phyloP scores from a whole-genome alignment of 2,329 filamentous ascomycete species.

The Gyromitra esculenta region DNA sequence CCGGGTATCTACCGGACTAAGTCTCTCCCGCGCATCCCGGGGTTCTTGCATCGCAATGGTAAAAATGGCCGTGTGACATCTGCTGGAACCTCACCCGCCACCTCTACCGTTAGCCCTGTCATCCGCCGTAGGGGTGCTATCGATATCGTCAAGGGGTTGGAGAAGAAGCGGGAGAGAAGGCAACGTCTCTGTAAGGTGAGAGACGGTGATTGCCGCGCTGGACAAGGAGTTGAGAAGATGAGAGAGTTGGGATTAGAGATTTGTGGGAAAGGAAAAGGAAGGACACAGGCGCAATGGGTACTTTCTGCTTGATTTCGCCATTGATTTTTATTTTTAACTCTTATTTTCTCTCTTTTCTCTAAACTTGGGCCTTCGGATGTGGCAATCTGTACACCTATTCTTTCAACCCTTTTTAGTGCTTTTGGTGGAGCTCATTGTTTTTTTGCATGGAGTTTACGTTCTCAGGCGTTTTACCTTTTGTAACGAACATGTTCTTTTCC shows the following conservation, averaged over 20 bases:
- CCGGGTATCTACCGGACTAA: constrained; percentile 77
- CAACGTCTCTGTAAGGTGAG: constrained; percentile 86
- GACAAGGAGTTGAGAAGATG: constrained; percentile 93
- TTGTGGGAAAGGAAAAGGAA: constrained; percentile 71
- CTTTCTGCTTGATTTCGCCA: constrained; percentile 56
- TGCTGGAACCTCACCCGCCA: constrained; percentile 56
- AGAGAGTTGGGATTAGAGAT: constrained; percentile 87
- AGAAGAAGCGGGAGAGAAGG: constrained; percentile 90
- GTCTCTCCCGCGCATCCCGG: constrained; percentile 82
- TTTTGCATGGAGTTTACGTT: constrained; percentile 23
- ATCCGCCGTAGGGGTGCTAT: constrained; percentile 91
- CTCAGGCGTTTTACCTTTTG: constrained; percentile 28
- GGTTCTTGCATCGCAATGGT: constrained; percentile 69
- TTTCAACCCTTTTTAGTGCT: constrained; percentile 49
- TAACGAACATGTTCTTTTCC: constrained; percentile 50
- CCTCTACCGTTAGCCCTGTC: constrained; percentile 60
- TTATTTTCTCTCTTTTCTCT: constrained; percentile 44
- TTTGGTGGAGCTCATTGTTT: constrained; percentile 53
- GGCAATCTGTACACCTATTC: constrained; percentile 53
- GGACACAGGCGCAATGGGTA: constrained; percentile 56
- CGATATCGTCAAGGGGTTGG: constrained; percentile 95
- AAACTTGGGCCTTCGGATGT: constrained; percentile 55
- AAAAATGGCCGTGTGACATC: constrained; percentile 57
- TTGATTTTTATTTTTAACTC: constrained; percentile 37
- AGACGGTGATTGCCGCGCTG: constrained; percentile 68